Evolutionary conservation across 208 protist genomes (phyloP).

Genomic region (Leishmania amazonensis): DNA sequence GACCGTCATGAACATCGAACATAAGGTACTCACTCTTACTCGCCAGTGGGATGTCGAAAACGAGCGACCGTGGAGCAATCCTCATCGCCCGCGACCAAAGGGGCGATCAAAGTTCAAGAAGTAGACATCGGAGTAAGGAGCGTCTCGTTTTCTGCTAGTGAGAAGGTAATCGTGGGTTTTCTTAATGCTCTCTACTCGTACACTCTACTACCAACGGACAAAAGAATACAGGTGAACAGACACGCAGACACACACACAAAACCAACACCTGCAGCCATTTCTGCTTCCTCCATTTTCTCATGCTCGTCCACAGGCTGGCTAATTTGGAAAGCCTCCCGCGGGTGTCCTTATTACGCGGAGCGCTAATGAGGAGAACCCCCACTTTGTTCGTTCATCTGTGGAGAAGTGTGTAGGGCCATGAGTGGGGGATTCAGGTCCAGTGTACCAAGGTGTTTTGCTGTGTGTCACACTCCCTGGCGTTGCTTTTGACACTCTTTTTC

Average conservation of each 20-base stretch:
- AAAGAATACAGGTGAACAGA: no score
- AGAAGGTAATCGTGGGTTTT: not conserved
- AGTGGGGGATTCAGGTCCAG: not conserved
- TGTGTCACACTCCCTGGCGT: no score
- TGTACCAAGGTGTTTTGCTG: not conserved
- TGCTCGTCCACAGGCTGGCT: not conserved
- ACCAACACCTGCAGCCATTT: not conserved
- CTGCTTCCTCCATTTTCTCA: not conserved
- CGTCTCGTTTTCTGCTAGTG: constrained; percentile 10
- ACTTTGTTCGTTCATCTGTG: not conserved
- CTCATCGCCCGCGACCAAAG: constrained; percentile 83
- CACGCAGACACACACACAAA: no score
- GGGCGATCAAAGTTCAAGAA: constrained; percentile 90
- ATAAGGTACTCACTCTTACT: constrained; percentile 49
- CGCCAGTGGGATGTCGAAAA: constrained; percentile 87
- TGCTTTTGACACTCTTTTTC: not conserved
- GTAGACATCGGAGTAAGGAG: constrained; percentile 14
- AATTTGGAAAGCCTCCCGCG: not conserved
- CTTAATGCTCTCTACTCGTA: not conserved
- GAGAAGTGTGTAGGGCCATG: not conserved
- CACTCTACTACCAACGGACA: not conserved
- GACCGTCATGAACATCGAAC: constrained; percentile 80
- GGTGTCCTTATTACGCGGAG: not conserved
- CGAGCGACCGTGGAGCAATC: constrained; percentile 76
- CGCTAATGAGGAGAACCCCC: not conserved